Base-by-base conservation (phyloP, 306 rosid species). In the Sophora flavescens region DNA sequence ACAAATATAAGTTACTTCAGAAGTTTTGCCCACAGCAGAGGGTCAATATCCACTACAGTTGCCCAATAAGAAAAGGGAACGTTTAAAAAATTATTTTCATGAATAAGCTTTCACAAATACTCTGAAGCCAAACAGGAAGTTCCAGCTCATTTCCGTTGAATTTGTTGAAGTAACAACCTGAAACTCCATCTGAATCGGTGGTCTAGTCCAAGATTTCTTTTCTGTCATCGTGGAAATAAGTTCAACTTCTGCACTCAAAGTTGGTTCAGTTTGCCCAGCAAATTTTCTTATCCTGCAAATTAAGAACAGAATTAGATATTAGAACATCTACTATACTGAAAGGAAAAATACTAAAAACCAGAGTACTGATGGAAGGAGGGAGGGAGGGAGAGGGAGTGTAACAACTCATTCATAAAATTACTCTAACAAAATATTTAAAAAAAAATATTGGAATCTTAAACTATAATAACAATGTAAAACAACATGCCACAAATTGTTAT, bases 131-230 rank as follows among this genome's bases (percentile, higher is more conserved):
- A 62, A 16, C 15, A 7, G 16, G 7, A 72, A 54, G 38, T 9
- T 15, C 53, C 52, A 22, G 28, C 73, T 57, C 57, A 63, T 56
- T 70, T 52, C 48, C 41, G 35, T 6, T 64, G 39, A 41, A 67
- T 32, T 65, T 63, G 6, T 13, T 33, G n/a, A 72, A 71, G 61
- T 18, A 64, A 64, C 66, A 5, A 96, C 97, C 99, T 96, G 99
- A 77, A 92, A 92, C 81, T 96, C 99, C 99, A 96, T 92, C 90
- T 92, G 98, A 83, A 96, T 96, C 65, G 98, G 98, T 10, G 98
- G 99, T 74, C 93, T 88, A 52, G 98, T 96, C 97, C 93, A 91
- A 61, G 98, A 90, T 70, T 96, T 96, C 88, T 93, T 96, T 79
- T 96, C 98, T 36, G 92, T 76, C 81, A 96, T 92, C 1, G 98